These are phyloP conservation scores for Furcasterigmium furcatum DNA, from an alignment of 2,329 filamentous ascomycete species.

Conservation along the genomic window DNA sequence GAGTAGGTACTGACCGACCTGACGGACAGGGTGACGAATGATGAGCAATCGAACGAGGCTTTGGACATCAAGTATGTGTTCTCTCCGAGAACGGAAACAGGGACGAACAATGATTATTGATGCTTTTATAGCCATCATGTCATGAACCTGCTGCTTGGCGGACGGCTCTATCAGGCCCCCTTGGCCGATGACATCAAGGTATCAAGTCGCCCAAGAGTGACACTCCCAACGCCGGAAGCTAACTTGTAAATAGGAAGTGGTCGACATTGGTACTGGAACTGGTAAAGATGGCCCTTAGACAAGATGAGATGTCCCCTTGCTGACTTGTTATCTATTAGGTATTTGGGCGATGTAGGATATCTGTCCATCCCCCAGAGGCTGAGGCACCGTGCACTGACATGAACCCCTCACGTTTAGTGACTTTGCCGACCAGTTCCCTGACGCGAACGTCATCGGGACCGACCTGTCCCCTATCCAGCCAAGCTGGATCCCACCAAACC, in stretches of 20 bases:
- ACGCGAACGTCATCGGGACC: conserved; percentile 44
- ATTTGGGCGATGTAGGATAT: conserved; percentile 7
- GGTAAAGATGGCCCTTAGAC: conserved; percentile 5
- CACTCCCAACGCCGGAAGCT: conserved; percentile 14
- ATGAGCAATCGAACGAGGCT: conserved; percentile 23
- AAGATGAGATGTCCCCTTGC: too few species aligned
- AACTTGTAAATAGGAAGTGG: conserved; percentile 10
- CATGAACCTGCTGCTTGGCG: conserved; percentile 16
- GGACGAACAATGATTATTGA: conserved; percentile 14
- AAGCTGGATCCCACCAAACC: conserved; percentile 52
- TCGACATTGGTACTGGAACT: conserved; percentile 14
- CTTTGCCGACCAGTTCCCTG: conserved; percentile 37
- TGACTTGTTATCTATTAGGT: too few species aligned
- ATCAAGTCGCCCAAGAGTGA: conserved; percentile 7
- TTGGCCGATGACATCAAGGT: conserved; percentile 21
- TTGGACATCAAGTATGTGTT: conserved; percentile 22
- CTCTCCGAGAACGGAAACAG: too few species aligned
- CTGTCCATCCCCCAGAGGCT: not conserved
- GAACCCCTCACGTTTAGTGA: conserved; percentile 39
- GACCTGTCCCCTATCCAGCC: conserved; percentile 57
- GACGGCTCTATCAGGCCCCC: conserved; percentile 19
- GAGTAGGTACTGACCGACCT: too few species aligned
- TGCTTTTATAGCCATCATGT: conserved; percentile 17
- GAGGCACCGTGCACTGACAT: not conserved
- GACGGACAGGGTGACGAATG: conserved; percentile 18